Conservation (phyloP, 2,329 filamentous ascomycete genomes). For the Colletotrichum sp. region DNA sequence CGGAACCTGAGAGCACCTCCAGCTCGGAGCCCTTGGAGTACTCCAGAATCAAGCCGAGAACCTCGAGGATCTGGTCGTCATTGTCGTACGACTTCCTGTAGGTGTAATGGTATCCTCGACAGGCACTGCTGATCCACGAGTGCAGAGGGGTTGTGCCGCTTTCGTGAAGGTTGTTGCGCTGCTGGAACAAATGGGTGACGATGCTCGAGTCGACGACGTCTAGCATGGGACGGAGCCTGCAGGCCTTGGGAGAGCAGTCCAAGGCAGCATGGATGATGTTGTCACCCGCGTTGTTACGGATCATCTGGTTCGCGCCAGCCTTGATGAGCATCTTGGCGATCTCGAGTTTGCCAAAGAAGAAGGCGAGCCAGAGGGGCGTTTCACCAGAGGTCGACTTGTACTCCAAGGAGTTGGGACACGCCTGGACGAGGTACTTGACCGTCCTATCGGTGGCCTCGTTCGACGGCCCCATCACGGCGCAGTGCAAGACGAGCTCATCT, state of each 20-base stretch:
- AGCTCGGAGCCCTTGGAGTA: slow-evolving; percentile 62
- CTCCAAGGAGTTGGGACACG: slow-evolving; percentile 66
- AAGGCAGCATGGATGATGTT: slow-evolving; percentile 73
- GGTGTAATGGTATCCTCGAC: background rate
- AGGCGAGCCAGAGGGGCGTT: slow-evolving; percentile 75
- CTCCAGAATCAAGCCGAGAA: slow-evolving; percentile 55
- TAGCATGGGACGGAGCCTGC: slow-evolving; percentile 52
- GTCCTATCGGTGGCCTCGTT: slow-evolving; percentile 52
- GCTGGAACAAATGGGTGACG: slow-evolving; percentile 60
- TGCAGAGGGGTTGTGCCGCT: slow-evolving; percentile 70
- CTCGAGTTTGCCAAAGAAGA: slow-evolving; percentile 56
- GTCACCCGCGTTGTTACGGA: slow-evolving; percentile 62
- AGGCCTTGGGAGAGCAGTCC: slow-evolving; percentile 31
- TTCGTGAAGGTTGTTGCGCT: slow-evolving; percentile 57
- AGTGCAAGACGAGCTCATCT: slow-evolving; percentile 71
- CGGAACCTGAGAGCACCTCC: slow-evolving; percentile 65
- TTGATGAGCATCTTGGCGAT: slow-evolving; percentile 67
- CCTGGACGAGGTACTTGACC: slow-evolving; percentile 69
- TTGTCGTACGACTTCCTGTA: slow-evolving; percentile 26
- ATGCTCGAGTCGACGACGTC: slow-evolving; percentile 63
- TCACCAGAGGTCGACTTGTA: slow-evolving; percentile 60
- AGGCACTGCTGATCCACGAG: slow-evolving; percentile 49
- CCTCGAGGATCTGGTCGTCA: slow-evolving; percentile 37
- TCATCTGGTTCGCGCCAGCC: slow-evolving; percentile 72
- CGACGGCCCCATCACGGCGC: slow-evolving; percentile 57